Evolutionary conservation across 495 filamentous ascomycete species (phyloP).

Genomic region (Penicillium atrosanguineum): DNA sequence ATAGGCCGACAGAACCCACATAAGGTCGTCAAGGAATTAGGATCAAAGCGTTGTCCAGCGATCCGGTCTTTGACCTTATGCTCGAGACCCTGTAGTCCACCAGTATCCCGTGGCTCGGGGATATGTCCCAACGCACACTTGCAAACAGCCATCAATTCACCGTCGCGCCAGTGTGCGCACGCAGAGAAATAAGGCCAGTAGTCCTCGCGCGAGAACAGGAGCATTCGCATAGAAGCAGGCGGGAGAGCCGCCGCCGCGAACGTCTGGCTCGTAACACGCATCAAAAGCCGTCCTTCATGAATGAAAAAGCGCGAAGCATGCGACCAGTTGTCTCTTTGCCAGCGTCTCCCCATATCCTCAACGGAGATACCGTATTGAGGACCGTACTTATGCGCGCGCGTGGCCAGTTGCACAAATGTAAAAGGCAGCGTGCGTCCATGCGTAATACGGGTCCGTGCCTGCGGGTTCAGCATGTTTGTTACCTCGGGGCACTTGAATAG

Average conservation of each 20-base stretch:
- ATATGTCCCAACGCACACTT: constrained; percentile 60
- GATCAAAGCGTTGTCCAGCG: constrained; percentile 34
- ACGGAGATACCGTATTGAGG: constrained; percentile 44
- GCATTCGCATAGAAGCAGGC: constrained; percentile 42
- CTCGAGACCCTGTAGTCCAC: constrained; percentile 39
- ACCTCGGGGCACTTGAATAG: constrained; percentile 51
- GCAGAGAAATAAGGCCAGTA: constrained; percentile 59
- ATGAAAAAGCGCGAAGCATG: constrained; percentile 49
- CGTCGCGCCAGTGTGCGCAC: constrained; percentile 60
- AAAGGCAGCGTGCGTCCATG: constrained; percentile 51
- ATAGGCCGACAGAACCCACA: constrained; percentile 56
- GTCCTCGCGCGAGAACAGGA: constrained; percentile 57
- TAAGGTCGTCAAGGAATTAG: constrained; percentile 44
- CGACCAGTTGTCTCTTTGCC: constrained; percentile 49
- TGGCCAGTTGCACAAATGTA: constrained; percentile 52
- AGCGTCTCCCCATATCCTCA: constrained; percentile 45
- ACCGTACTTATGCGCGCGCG: constrained; percentile 40
- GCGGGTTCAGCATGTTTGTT: constrained; percentile 36
- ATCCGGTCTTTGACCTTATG: constrained; percentile 38
- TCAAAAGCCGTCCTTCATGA: constrained; percentile 49
- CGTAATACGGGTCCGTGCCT: constrained; percentile 49
- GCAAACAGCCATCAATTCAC: constrained; percentile 53
- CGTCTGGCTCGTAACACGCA: constrained; percentile 47
- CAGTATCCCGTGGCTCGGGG: constrained; percentile 38
- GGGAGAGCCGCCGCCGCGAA: constrained; percentile 46